A percentile compares a stretch with the other conserved stretches of the same genome.
These are phyloP conservation scores for Prunus kanzakura DNA, from an alignment of 306 rosid genomes.

Conservation along the genomic window DNA sequence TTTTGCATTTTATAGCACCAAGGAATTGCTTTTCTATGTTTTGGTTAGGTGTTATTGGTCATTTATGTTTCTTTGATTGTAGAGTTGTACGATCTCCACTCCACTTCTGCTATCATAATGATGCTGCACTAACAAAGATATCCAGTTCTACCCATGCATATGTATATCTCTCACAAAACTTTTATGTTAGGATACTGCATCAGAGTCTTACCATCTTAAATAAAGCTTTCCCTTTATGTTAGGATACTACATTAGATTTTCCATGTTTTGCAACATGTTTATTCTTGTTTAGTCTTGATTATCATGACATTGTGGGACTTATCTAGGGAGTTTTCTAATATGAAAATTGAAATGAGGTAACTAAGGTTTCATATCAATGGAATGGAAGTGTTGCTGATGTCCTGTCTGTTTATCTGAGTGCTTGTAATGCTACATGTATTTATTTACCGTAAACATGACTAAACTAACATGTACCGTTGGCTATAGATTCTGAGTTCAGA, in stretches of 20 bases:
- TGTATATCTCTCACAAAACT: background rate
- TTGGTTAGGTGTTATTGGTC: background rate
- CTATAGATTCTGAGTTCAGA: constrained; percentile 76
- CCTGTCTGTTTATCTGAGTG: background rate
- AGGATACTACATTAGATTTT: background rate
- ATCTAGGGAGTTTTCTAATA: background rate
- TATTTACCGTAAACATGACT: background rate
- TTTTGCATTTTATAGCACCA: background rate
- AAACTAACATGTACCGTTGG: background rate
- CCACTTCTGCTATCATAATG: background rate
- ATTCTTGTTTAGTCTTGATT: background rate
- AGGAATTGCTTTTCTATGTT: background rate
- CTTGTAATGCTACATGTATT: background rate
- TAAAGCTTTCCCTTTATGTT: background rate
- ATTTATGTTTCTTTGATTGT: background rate
- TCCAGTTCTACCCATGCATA: background rate
- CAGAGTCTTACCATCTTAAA: background rate
- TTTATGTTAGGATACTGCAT: background rate
- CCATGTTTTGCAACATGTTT: background rate
- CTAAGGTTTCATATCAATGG: background rate
- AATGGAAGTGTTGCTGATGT: background rate
- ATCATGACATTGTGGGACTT: background rate
- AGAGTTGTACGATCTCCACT: background rate
- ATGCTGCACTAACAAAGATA: background rate
- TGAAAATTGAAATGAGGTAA: background rate